A percentile compares a stretch with the other conserved stretches of the same genome.
Evolutionary conservation across 2,329 filamentous ascomycete species (phyloP).

Genomic region (Penicillium sclerotigenum): DNA sequence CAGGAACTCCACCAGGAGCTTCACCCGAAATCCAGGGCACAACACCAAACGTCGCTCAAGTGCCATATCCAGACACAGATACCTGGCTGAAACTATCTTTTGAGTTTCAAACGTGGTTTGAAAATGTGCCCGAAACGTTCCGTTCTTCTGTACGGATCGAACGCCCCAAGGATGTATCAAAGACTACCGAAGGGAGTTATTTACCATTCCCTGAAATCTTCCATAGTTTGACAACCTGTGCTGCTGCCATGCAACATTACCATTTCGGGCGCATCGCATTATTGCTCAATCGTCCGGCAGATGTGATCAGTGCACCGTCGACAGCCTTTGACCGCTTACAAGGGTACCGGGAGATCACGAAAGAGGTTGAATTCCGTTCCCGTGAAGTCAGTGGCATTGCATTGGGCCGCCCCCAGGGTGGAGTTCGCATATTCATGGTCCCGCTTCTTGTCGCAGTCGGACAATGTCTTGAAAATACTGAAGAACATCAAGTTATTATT

Average conservation of each 20-base stretch:
- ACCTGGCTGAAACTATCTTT: constrained; percentile 53
- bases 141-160: constrained; percentile 52
- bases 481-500: constrained; percentile 54
- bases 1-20: constrained; percentile 31
- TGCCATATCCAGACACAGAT: constrained; percentile 48
- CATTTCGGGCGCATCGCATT: constrained; percentile 63
- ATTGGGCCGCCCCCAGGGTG: constrained; percentile 53
- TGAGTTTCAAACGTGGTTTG: constrained; percentile 57
- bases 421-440: constrained; percentile 56
- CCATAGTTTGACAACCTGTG: constrained; percentile 60
- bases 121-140: constrained; percentile 57
- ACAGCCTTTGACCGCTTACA: constrained; percentile 55
- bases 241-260: constrained; percentile 62
- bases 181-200: constrained; percentile 30
- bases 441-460: constrained; percentile 60
- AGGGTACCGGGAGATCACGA: constrained; percentile 56
- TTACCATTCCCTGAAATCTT: constrained; percentile 55
- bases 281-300: constrained; percentile 58
- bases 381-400: constrained; percentile 60
- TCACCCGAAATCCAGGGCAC: constrained; percentile 31
- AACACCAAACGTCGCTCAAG: constrained; percentile 18
- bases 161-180: constrained; percentile 33
- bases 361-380: constrained; percentile 54
- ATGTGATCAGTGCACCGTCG: constrained; percentile 52
- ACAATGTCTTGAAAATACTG: constrained; percentile 52